Evolutionary conservation across 176 grass and related monocot species (phyloP).

Genomic region (Guadua angustifolia): DNA sequence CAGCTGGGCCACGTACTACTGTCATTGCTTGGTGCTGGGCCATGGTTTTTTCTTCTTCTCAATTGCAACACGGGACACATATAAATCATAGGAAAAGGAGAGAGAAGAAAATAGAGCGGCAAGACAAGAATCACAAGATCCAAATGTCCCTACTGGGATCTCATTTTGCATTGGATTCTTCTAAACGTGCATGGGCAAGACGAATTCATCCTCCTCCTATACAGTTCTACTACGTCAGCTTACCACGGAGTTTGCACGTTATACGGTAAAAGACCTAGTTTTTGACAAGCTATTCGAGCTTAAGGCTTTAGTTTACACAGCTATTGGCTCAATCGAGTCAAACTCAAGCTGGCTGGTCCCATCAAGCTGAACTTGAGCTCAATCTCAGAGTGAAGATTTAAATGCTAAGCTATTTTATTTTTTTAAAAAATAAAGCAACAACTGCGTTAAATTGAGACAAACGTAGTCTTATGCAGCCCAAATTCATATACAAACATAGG

Average conservation of each 20-base stretch:
- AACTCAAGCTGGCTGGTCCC: no score
- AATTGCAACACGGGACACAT: constrained; percentile 22
- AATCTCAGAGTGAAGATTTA: no score
- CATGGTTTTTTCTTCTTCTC: neutral
- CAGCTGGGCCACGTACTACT: neutral
- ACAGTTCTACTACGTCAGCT: no score
- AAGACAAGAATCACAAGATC: neutral
- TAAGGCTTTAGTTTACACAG: no score
- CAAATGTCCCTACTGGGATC: neutral
- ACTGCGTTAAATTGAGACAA: no score
- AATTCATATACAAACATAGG: no score
- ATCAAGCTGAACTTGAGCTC: no score
- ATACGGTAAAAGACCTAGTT: neutral
- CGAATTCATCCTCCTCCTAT: neutral
- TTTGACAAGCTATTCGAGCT: neutral
- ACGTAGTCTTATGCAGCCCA: no score
- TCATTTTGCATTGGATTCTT: neutral
- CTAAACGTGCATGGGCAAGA: neutral
- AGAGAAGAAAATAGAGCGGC: neutral
- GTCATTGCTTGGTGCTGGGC: constrained; percentile 7
- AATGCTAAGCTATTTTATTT: no score
- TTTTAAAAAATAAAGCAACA: no score
- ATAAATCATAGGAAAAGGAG: neutral
- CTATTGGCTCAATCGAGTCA: no score
- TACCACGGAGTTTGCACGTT: neutral